Conservation (phyloP, 169 alveolate genomes). For the Amoebophrya sp. region DNA sequence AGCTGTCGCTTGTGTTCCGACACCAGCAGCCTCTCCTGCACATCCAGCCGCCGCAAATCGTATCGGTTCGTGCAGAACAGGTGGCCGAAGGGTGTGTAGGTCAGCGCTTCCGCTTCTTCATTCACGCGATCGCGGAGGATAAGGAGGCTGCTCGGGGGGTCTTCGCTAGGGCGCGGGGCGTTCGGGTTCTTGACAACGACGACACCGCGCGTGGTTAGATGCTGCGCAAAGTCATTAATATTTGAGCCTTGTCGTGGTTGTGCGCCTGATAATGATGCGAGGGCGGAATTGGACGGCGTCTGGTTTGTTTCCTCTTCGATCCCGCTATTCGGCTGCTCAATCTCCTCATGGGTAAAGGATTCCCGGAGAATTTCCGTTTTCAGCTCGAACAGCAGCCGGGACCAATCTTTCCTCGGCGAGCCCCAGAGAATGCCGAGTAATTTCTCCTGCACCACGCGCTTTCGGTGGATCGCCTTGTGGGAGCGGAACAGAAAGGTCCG, state of each 20-base stretch:
- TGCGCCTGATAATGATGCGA: too few relatives aligned
- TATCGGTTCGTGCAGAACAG: background rate
- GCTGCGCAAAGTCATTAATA: too few relatives aligned
- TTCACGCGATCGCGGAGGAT: background rate
- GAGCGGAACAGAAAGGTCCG: background rate
- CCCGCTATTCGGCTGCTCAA: background rate
- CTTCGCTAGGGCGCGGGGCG: too few relatives aligned
- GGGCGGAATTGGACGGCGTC: too few relatives aligned
- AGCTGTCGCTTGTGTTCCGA: too few relatives aligned
- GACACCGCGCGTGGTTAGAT: too few relatives aligned
- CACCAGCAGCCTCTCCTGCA: background rate
- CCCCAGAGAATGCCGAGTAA: background rate
- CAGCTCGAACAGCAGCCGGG: background rate
- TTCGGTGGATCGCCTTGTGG: background rate
- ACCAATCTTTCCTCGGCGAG: background rate
- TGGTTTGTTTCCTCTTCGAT: too few relatives aligned
- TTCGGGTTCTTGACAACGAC: too few relatives aligned
- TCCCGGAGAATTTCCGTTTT: background rate
- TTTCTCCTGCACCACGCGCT: background rate
- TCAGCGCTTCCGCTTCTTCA: background rate
- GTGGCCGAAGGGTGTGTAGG: slow-evolving; percentile 3
- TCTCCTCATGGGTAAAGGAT: background rate
- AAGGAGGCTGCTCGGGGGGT: too few relatives aligned
- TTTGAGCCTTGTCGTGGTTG: too few relatives aligned
- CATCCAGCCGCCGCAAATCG: background rate